Conservation (phyloP, 257 asterid species). For the Ilex asprella region DNA sequence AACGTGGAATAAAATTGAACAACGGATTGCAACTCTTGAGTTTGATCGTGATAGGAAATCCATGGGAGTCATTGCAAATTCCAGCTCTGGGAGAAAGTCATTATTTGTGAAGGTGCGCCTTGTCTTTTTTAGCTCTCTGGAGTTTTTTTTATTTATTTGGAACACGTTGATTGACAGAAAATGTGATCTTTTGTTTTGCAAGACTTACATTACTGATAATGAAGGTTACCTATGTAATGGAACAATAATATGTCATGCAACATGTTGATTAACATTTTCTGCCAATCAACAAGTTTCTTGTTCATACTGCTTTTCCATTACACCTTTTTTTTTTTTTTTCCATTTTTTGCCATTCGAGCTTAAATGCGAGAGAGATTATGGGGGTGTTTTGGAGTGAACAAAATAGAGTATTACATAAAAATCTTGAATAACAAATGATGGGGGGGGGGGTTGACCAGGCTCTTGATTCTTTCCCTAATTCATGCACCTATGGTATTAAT, state of each 20-base stretch:
- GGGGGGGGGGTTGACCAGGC: too few species aligned
- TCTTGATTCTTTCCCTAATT: too few species aligned
- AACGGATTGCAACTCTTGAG: constrained; percentile 93
- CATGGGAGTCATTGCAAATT: constrained; percentile 85
- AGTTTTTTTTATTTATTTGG: background rate
- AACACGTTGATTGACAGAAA: background rate
- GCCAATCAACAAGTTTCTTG: too few species aligned
- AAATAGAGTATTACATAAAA: too few species aligned
- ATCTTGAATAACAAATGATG: too few species aligned
- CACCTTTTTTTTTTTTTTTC: too few species aligned
- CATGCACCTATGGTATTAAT: too few species aligned
- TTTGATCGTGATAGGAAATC: constrained; percentile 98
- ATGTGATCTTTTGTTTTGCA: background rate
- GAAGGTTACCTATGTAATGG: background rate
- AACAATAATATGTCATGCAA: background rate
- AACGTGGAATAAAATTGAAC: constrained; percentile 65
- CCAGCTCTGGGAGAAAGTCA: constrained; percentile 53
- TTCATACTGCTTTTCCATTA: background rate
- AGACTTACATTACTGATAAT: background rate
- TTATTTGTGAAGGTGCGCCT: constrained; percentile 74
- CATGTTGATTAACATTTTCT: too few species aligned
- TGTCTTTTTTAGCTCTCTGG: background rate
- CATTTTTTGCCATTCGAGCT: background rate
- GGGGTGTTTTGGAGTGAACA: background rate
- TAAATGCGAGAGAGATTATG: background rate